These are phyloP conservation scores for Calocera cornea DNA, from an alignment of 768 basidiomycete species.

Conservation along the genomic window DNA sequence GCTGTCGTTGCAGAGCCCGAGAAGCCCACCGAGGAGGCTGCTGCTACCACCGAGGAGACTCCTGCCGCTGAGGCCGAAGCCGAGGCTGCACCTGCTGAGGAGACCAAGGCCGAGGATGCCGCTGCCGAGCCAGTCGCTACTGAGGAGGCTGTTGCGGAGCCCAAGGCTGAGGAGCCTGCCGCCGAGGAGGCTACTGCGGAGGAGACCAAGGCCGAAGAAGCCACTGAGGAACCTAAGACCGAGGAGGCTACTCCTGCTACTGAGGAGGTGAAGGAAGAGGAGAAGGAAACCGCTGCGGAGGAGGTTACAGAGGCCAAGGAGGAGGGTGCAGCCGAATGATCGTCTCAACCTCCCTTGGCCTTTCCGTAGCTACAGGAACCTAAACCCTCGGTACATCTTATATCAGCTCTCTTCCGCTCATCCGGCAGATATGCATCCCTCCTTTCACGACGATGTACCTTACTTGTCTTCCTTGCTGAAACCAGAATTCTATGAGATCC, in stretches of 20 bases:
- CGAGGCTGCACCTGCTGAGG: constrained; percentile 22
- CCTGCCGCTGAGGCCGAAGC: constrained; percentile 14
- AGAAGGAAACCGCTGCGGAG: constrained; percentile 17
- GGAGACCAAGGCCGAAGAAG: constrained; percentile 13
- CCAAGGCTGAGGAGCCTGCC: constrained; percentile 9
- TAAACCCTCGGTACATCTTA: constrained; percentile 4
- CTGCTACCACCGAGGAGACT: constrained; percentile 9
- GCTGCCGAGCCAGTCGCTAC: constrained; percentile 2
- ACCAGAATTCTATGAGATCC: background rate
- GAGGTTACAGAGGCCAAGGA: constrained; percentile 23
- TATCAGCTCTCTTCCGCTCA: background rate
- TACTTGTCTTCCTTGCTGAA: background rate
- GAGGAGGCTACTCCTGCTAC: constrained; percentile 10
- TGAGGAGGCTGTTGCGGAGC: constrained; percentile 15
- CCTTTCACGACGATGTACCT: constrained; percentile 2
- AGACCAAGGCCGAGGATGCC: constrained; percentile 12
- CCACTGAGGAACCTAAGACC: constrained; percentile 7
- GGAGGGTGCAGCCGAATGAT: constrained; percentile 11
- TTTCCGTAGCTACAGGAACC: background rate
- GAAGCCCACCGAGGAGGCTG: constrained; percentile 17
- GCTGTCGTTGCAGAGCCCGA: constrained; percentile 11
- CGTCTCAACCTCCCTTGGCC: background rate
- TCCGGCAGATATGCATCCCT: background rate
- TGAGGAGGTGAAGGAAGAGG: constrained; percentile 23
- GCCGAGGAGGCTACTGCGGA: constrained; percentile 8